phyloP scores from a whole-genome alignment of 768 basidiomycete genomes.

The Leucocoprinus sp. region DNA sequence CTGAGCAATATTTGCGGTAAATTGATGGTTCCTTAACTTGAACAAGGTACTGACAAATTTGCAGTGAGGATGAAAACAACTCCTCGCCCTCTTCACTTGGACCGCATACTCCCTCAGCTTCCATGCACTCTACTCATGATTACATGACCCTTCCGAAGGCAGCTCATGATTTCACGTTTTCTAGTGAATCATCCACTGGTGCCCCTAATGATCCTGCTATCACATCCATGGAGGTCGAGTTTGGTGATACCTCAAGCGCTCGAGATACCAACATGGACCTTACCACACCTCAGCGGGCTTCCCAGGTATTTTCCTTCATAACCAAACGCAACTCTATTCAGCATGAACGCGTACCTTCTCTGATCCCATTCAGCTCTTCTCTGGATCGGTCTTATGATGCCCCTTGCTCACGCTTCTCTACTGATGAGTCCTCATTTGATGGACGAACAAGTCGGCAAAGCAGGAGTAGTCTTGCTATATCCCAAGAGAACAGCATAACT shows the following conservation, averaged over 20 bases:
- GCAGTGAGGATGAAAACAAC: conserved; percentile 35
- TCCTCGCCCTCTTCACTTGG: conserved; percentile 30
- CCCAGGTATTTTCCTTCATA: conserved; percentile 70
- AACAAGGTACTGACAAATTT: not conserved
- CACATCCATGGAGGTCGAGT: conserved; percentile 71
- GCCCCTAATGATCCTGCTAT: conserved; percentile 41
- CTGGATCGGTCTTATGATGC: conserved; percentile 19
- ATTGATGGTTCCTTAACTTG: conserved; percentile 14
- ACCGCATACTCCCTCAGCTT: conserved; percentile 37
- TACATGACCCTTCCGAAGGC: conserved; percentile 13
- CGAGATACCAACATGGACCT: conserved; percentile 23
- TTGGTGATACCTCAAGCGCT: conserved; percentile 33
- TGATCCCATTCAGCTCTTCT: conserved; percentile 33
- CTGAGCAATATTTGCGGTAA: conserved; percentile 65
- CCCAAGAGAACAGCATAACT: not conserved
- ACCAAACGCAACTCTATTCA: conserved; percentile 35
- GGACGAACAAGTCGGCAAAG: not conserved
- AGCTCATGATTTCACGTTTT: conserved; percentile 31
- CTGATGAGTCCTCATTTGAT: conserved; percentile 1
- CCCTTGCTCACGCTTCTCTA: conserved; percentile 16
- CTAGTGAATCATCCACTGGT: conserved; percentile 36
- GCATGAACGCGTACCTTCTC: conserved; percentile 28
- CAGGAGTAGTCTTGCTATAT: not conserved
- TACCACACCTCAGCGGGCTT: conserved; percentile 57
- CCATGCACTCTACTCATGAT: conserved; percentile 23